A percentile compares a stretch with the other conserved stretches of the same genome.
Conservation (phyloP, 495 filamentous ascomycete species). For the Daldinia vernicosa region DNA sequence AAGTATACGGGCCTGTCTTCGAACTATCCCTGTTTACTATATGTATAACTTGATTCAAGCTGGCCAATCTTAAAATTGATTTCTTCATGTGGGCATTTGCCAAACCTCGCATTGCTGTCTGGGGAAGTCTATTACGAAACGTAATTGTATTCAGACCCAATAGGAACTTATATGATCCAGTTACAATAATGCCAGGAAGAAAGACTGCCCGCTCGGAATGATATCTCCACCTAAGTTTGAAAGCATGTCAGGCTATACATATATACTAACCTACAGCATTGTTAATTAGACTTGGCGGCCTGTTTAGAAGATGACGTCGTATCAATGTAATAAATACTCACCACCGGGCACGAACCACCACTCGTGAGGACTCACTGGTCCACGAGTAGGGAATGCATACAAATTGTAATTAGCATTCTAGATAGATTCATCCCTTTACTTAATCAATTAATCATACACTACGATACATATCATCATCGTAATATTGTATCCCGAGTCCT, state of each 20-base stretch:
- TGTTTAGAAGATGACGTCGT: background rate
- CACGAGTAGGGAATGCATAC: too few relatives aligned
- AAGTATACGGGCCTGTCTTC: background rate
- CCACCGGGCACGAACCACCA: too few relatives aligned
- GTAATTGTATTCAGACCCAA: background rate
- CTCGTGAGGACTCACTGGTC: too few relatives aligned
- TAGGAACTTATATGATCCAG: background rate
- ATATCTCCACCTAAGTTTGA: background rate
- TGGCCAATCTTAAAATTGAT: background rate
- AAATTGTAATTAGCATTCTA: too few relatives aligned
- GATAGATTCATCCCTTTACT: too few relatives aligned
- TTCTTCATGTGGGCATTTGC: background rate
- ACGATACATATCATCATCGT: too few relatives aligned
- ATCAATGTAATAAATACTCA: background rate
- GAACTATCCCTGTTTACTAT: background rate
- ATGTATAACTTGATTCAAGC: background rate
- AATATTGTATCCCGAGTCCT: too few relatives aligned
- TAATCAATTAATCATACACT: too few relatives aligned
- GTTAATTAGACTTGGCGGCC: background rate
- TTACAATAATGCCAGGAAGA: background rate
- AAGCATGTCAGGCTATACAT: background rate
- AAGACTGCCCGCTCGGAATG: background rate
- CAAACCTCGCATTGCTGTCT: background rate
- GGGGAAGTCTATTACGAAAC: background rate
- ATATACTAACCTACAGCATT: too few relatives aligned